Conservation (phyloP, 805 yeast species). For the Wickerhamiella lipophila region DNA sequence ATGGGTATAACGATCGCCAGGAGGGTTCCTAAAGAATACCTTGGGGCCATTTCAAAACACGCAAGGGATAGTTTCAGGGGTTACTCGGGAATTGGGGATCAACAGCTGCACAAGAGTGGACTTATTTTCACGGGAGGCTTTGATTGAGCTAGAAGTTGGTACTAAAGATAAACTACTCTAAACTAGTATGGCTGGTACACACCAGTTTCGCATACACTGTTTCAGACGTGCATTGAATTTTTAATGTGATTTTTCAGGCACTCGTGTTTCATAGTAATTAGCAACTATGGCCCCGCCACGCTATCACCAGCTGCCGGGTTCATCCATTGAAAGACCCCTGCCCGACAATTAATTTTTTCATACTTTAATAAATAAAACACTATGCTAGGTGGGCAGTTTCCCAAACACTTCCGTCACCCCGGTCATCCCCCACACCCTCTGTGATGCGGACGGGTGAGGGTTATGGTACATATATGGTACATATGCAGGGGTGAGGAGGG, state of each 20-base stretch:
- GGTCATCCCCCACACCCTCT: background rate
- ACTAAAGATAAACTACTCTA: background rate
- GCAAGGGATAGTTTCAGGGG: constrained; percentile 6
- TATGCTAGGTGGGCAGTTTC: background rate
- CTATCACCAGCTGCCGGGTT: background rate
- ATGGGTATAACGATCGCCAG: constrained; percentile 22
- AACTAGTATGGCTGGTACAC: constrained; percentile 1
- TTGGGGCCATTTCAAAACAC: constrained; percentile 14
- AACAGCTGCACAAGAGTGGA: background rate
- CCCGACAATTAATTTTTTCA: background rate
- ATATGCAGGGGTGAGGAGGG: constrained; percentile 4
- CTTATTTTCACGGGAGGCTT: background rate
- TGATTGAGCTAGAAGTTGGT: background rate
- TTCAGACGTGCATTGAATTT: constrained; percentile 2
- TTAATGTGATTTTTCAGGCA: constrained; percentile 2
- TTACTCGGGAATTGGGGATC: background rate
- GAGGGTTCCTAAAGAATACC: constrained; percentile 16
- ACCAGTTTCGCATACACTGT: background rate
- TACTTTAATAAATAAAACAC: background rate
- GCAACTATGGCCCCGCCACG: background rate
- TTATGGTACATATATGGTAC: constrained; percentile 4
- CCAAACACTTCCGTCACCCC: background rate
- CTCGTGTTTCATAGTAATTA: constrained; percentile 5
- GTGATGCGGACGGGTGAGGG: background rate
- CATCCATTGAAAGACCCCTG: background rate